phyloP scores from a whole-genome alignment of 768 basidiomycete species.

The Boletus reticuloceps region DNA sequence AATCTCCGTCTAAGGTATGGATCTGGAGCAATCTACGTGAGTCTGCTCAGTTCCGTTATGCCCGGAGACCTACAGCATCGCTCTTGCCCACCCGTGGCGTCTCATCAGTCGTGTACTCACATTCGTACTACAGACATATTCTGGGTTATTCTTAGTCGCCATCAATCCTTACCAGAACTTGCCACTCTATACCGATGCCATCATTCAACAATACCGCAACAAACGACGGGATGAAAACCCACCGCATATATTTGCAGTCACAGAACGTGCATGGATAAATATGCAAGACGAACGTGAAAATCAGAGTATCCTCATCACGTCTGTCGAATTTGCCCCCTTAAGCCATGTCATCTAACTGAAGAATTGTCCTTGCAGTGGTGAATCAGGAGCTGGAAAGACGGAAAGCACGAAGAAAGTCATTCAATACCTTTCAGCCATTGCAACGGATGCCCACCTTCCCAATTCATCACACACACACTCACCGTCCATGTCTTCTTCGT shows the following conservation, averaged over 20 bases:
- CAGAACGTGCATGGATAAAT: slow-evolving; percentile 96
- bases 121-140: slow-evolving; percentile 68
- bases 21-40: slow-evolving; percentile 87
- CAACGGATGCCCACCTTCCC: slow-evolving; percentile 67
- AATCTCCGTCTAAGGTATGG: slow-evolving; percentile 91
- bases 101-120: slow-evolving; percentile 10
- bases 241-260: slow-evolving; percentile 96
- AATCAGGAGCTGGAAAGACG: slow-evolving; percentile 99
- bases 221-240: slow-evolving; percentile 89
- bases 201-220: slow-evolving; percentile 87
- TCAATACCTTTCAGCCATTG: slow-evolving; percentile 97
- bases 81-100: slow-evolving; percentile 4
- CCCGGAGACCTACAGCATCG: neutral
- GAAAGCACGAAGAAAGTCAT: slow-evolving; percentile 99
- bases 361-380: slow-evolving; percentile 58
- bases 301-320: slow-evolving; percentile 98
- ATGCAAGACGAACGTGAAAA: slow-evolving; percentile 98
- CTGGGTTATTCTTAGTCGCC: slow-evolving; percentile 95
- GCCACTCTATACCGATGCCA: slow-evolving; percentile 86
- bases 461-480: slow-evolving; percentile 65
- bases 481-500: slow-evolving; percentile 55
- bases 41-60: slow-evolving; percentile 29
- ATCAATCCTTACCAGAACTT: slow-evolving; percentile 95
- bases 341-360: slow-evolving; percentile 9
- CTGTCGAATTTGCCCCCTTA: slow-evolving; percentile 32